Evolutionary conservation across 2,329 filamentous ascomycete species (phyloP), one percentile per base, ranked within the genome.

Genomic region (Elsinoe necatrix): DNA sequence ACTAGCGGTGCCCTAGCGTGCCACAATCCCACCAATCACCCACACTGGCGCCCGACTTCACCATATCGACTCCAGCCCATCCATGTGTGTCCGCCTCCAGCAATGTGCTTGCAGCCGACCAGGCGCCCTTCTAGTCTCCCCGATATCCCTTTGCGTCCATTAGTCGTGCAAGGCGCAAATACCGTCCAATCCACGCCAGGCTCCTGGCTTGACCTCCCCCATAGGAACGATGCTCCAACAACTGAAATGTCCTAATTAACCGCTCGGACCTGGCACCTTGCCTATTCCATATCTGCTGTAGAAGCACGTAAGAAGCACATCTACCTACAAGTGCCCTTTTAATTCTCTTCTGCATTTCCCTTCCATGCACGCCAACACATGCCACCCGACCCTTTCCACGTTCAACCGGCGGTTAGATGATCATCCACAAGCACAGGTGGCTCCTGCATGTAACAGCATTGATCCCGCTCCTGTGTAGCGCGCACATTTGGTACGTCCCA

Each of bases 401-500:
- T 52, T 34, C 34, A 34, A 37, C 48, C 48, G 48, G 48, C 48
- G 54, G 29, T 56, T 45, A 47, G 23, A 47, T 25, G 39, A 37
- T 25, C 42, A 18, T 45, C 12, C 34, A 12, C n/a, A 25, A 45
- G 23, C 20, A 45, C 41, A 45, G 12, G 18, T 18, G 21, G 27
- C 48, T 12, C 42, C 37, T 37, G 21, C n/a, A 47, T 55, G 57
- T 48, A 50, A 54, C 42, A 37, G 29, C 37, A 55, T 41, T 43
- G 25, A 41, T 35, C 41, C 43, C 51, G 31, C 31, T 16, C 41
- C 54, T 34, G 43, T 58, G 65, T 64, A 64, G 67, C 66, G 65
- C 66, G 66, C 65, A 67, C 63, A 62, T 63, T 62, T 61, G 58
- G 67, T 68, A 67, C 61, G 66, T 68, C 57, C 31, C 60, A 57